phyloP scores from a whole-genome alignment of 2,329 filamentous ascomycete genomes.

The Curvularia eragrostidis region DNA sequence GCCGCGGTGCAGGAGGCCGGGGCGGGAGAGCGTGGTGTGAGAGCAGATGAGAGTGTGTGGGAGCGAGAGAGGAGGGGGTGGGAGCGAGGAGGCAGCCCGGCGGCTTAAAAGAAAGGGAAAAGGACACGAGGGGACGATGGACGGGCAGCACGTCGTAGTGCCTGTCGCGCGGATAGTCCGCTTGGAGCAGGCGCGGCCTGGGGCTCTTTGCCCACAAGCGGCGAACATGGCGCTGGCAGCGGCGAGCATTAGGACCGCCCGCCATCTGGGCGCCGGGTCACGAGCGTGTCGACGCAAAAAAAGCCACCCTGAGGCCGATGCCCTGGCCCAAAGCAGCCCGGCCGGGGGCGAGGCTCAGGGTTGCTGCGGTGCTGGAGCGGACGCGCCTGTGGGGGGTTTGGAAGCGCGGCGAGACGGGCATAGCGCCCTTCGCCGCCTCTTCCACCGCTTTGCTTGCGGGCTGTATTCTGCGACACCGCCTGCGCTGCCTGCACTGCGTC shows the following conservation, averaged over 20 bases:
- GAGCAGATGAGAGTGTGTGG: not conserved
- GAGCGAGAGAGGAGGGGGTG: not conserved
- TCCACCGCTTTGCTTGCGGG: not conserved
- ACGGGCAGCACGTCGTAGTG: slow-evolving; percentile 7
- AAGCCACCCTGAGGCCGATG: slow-evolving; percentile 1
- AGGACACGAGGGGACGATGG: not conserved
- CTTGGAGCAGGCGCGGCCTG: slow-evolving; percentile 29
- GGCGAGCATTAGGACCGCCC: slow-evolving; percentile 10
- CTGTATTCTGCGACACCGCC: no score
- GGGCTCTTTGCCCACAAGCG: slow-evolving; percentile 16
- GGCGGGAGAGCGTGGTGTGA: not conserved
- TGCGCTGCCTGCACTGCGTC: no score
- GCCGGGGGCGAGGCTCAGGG: not conserved
- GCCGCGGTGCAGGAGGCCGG: slow-evolving; percentile 10
- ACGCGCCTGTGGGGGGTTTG: slow-evolving; percentile 27
- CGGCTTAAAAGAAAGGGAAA: slow-evolving; percentile 6
- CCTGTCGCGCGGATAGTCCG: slow-evolving; percentile 15
- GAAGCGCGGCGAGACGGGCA: slow-evolving; percentile 6
- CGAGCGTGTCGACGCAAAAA: slow-evolving; percentile 11
- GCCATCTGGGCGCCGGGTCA: slow-evolving; percentile 17
- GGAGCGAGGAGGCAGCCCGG: not conserved
- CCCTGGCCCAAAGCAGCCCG: not conserved
- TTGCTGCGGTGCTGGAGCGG: no score
- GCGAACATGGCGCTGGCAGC: no score
- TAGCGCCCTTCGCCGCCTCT: not conserved